Evolutionary conservation across 139 green algal species (phyloP).

Genomic region (Ettlia oleoabundans): DNA sequence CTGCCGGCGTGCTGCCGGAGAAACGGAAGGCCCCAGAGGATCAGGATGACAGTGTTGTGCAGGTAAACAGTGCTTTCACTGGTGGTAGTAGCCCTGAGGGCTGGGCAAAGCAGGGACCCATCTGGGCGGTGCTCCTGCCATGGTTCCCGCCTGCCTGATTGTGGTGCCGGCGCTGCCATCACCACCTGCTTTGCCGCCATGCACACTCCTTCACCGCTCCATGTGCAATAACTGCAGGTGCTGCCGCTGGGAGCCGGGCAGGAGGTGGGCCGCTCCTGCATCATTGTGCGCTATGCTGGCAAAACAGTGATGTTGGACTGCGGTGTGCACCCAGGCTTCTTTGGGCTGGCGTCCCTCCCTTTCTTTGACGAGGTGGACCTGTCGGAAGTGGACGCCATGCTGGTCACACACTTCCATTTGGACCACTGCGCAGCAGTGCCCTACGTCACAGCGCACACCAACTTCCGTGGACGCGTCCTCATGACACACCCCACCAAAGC

Average conservation of each 20-base stretch:
- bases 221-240: constrained; percentile 54
- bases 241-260: constrained; percentile 93
- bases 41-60: too few species aligned
- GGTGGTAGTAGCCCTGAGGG: too few species aligned
- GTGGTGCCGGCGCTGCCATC: too few species aligned
- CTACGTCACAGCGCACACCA: constrained; percentile 88
- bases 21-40: too few species aligned
- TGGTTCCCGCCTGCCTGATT: too few species aligned
- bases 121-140: too few species aligned
- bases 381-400: constrained; percentile 82
- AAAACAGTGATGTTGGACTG: constrained; percentile 96
- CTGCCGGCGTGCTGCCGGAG: too few species aligned
- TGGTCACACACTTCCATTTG: constrained; percentile 99
- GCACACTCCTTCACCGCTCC: not conserved
- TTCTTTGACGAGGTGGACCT: constrained; percentile 93
- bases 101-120: too few species aligned
- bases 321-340: constrained; percentile 94
- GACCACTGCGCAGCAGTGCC: constrained; percentile 97
- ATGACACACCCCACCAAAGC: constrained; percentile 99
- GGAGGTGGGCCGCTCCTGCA: constrained; percentile 95
- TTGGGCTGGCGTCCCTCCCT: constrained; percentile 84
- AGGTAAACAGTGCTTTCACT: too few species aligned
- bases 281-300: constrained; percentile 89
- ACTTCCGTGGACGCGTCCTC: constrained; percentile 92
- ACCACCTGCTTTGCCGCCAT: not conserved